Conservation (phyloP, 768 basidiomycete genomes). For the Trametes elegans region DNA sequence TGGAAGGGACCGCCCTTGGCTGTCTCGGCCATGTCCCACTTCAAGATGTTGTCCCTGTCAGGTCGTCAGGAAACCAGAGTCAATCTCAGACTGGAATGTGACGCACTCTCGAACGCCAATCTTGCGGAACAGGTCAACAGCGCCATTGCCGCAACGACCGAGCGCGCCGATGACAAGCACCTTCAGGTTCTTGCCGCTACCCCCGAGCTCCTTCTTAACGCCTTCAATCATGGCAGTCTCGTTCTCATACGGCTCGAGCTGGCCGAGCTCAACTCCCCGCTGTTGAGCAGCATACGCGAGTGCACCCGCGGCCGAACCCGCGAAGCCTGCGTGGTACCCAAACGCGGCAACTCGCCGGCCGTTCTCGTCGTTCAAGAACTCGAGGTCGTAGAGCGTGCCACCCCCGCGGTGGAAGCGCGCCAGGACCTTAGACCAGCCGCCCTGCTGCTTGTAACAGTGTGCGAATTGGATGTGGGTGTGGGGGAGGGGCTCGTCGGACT, state of each 20-base stretch:
- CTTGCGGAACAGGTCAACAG: constrained; percentile 93
- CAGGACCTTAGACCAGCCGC: constrained; percentile 86
- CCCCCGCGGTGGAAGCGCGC: constrained; percentile 80
- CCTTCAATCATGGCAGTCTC: constrained; percentile 79
- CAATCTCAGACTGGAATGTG: not conserved
- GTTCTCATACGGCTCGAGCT: constrained; percentile 77
- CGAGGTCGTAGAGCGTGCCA: constrained; percentile 91
- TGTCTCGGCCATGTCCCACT: constrained; percentile 98
- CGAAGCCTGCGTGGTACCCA: constrained; percentile 97
- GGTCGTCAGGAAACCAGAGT: not conserved
- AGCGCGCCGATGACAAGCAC: constrained; percentile 95
- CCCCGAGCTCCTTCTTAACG: constrained; percentile 65
- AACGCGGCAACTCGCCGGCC: constrained; percentile 96
- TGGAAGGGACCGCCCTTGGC: constrained; percentile 94
- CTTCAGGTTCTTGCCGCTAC: constrained; percentile 69
- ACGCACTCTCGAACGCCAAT: constrained; percentile 92
- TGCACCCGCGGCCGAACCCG: constrained; percentile 92
- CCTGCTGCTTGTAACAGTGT: constrained; percentile 96
- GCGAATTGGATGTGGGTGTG: constrained; percentile 99
- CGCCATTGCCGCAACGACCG: constrained; percentile 92
- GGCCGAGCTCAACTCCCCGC: constrained; percentile 58
- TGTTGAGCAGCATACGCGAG: constrained; percentile 73
- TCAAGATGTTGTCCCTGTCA: constrained; percentile 83
- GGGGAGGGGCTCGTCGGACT: constrained; percentile 74
- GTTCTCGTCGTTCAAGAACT: constrained; percentile 83